Evolutionary conservation across 2,329 filamentous ascomycete genomes (phyloP).

Genomic region (Macrophomina phaseolina): DNA sequence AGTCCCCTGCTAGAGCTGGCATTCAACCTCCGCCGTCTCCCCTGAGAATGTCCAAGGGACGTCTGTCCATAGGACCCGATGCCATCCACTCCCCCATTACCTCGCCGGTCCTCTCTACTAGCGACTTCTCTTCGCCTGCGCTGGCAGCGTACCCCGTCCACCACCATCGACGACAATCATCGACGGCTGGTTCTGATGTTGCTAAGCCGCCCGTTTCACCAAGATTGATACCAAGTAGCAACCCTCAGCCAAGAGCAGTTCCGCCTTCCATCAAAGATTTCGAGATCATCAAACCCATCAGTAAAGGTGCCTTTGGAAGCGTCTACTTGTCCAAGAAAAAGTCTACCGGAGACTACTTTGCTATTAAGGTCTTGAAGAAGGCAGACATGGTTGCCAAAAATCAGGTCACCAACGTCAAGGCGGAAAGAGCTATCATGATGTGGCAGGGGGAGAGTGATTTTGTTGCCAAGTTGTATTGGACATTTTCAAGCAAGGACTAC

Average conservation of each 20-base stretch:
- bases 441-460: slow-evolving; percentile 99
- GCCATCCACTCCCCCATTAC: slow-evolving; percentile 81
- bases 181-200: slow-evolving; percentile 76
- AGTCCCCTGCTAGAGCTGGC: slow-evolving; percentile 81
- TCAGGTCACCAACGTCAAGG: slow-evolving; percentile 98
- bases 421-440: slow-evolving; percentile 99
- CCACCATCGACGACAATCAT: slow-evolving; percentile 89
- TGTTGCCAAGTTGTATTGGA: slow-evolving; percentile 99
- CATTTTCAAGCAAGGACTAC: slow-evolving; percentile 98
- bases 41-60: slow-evolving; percentile 81
- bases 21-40: slow-evolving; percentile 78
- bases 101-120: slow-evolving; percentile 83
- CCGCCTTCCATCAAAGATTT: slow-evolving; percentile 99
- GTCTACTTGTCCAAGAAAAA: slow-evolving; percentile 99
- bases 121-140: slow-evolving; percentile 79
- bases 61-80: slow-evolving; percentile 67
- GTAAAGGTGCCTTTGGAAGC: slow-evolving; percentile 96
- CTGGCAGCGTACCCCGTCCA: slow-evolving; percentile 58
- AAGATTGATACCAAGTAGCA: slow-evolving; percentile 74
- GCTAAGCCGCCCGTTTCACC: slow-evolving; percentile 78
- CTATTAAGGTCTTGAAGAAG: slow-evolving; percentile 98
- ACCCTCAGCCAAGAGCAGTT: slow-evolving; percentile 84
- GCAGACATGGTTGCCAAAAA: slow-evolving; percentile 99
- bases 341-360: slow-evolving; percentile 96
- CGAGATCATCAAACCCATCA: slow-evolving; percentile 99